Evolutionary conservation across 768 basidiomycete genomes (phyloP), one percentile per base, ranked within the genome.

Genomic region (Psilocybe subaeruginosa): DNA sequence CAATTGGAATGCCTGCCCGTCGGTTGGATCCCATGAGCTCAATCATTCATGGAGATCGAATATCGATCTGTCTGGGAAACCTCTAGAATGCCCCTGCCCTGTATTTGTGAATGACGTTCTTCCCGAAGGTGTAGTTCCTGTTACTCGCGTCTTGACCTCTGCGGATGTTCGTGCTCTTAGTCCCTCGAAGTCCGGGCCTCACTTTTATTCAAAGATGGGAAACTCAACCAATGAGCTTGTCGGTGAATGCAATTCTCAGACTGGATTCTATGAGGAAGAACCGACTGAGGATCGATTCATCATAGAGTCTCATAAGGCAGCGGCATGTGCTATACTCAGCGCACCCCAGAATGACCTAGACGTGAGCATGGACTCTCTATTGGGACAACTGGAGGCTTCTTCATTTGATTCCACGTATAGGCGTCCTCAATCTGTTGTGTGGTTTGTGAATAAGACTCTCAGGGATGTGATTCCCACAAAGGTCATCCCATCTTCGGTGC

Each of bases 281-380:
- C 35, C 7, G 19, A 11, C 19, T 3, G 50, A 37, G 31, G 43
- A 35, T 9, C 27, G 14, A 16, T 14, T 27, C 4, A 33, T n/a
- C n/a, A 31, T 30, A 8, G 17, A 16, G 8, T 7, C 47, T 45
- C 11, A 30, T 12, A 54, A 14, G 58, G 37, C 31, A 12, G 48
- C 29, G 29, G 35, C 41, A 30, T 62, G 3, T 43, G 48, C 16
- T 35, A 58, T 31, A 30, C 58, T 12, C 47, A 59, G 23, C 12
- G 45, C 45, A 45, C 43, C 3, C 59, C 60, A 56, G 39, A 52
- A 61, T 17, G 60, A 59, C n/a, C 47, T 50, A 8, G 41, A 53
- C 48, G 14, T 50, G 2, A 56, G 57, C 14, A 46, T 62, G 31
- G 58, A 65, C 29, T 39, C 23, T 31, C 53, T 65, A n/a, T 56